Evolutionary conservation across 2,329 filamentous ascomycete species (phyloP).

Genomic region (Aspergillus melleus): DNA sequence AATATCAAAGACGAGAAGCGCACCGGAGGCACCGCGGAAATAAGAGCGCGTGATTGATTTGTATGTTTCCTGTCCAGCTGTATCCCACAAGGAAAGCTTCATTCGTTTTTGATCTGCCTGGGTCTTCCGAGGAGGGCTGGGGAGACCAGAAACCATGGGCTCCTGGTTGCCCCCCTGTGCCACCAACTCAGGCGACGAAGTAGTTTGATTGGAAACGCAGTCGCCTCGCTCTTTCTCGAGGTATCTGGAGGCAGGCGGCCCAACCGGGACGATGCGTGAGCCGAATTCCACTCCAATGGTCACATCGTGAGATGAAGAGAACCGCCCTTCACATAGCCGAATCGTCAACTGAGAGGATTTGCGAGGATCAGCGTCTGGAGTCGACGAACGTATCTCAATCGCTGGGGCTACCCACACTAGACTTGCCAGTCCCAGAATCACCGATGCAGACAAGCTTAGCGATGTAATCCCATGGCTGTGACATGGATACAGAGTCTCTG

Average conservation of each 20-base stretch:
- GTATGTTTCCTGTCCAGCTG: constrained; percentile 95
- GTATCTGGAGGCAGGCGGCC: constrained; percentile 69
- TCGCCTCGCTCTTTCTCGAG: constrained; percentile 53
- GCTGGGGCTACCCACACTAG: constrained; percentile 53
- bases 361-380: constrained; percentile 11
- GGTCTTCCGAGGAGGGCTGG: constrained; percentile 38
- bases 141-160: constrained; percentile 28
- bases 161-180: constrained; percentile 16
- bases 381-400: not conserved
- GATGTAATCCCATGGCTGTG: constrained; percentile 90
- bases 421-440: constrained; percentile 95
- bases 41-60: constrained; percentile 94
- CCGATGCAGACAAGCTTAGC: constrained; percentile 98
- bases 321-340: constrained; percentile 93
- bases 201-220: constrained; percentile 1
- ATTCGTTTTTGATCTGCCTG: constrained; percentile 67
- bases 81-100: constrained; percentile 95
- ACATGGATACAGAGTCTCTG: constrained; percentile 38
- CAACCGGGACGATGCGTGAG: constrained; percentile 86
- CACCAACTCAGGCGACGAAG: constrained; percentile 3
- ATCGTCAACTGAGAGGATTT: constrained; percentile 71
- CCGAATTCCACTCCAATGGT: constrained; percentile 97
- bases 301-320: constrained; percentile 91
- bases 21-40: constrained; percentile 77
- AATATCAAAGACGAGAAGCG: constrained; percentile 92